A percentile compares a stretch with the other conserved stretches of the same genome.
Conservation (phyloP, 164 flowering plant species). For the Chimonanthus salicifolius region DNA sequence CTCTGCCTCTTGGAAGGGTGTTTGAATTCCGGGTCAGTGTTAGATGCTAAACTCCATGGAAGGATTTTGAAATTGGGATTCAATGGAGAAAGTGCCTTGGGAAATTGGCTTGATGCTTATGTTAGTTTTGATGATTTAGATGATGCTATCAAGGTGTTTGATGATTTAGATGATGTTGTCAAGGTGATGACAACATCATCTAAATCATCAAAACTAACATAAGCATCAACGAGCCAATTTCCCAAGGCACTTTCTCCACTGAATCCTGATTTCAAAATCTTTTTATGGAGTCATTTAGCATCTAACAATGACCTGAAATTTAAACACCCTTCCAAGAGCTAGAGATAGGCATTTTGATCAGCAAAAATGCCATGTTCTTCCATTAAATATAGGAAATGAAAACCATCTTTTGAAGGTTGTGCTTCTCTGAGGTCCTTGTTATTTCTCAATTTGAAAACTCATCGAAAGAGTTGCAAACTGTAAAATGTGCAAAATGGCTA, state of each 20-base stretch:
- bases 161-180: no score
- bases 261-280: conserved; percentile 23
- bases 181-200: conserved; percentile 18
- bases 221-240: conserved; percentile 10
- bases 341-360: conserved; percentile 14
- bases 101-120: conserved; percentile 12
- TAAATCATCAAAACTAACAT: conserved; percentile 5
- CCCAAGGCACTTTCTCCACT: conserved; percentile 9
- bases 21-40: conserved; percentile 12
- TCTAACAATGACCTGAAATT: conserved; percentile 10
- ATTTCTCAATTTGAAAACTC: conserved; percentile 15
- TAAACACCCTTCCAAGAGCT: conserved; percentile 22
- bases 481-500: conserved; percentile 5
- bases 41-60: conserved; percentile 22
- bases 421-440: conserved; percentile 3
- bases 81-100: conserved; percentile 7
- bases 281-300: conserved; percentile 21
- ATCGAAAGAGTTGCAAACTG: conserved; percentile 8
- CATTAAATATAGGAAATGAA: conserved; percentile 18
- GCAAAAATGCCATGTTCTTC: conserved; percentile 24
- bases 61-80: conserved; percentile 23
- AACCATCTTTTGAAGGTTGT: conserved; percentile 10
- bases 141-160: conserved; percentile 15
- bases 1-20: conserved; percentile 21
- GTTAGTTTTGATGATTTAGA: conserved; percentile 1